These are phyloP conservation scores for Raffaelea albimanens DNA, from an alignment of 2,329 filamentous ascomycete species.

Conservation along the genomic window DNA sequence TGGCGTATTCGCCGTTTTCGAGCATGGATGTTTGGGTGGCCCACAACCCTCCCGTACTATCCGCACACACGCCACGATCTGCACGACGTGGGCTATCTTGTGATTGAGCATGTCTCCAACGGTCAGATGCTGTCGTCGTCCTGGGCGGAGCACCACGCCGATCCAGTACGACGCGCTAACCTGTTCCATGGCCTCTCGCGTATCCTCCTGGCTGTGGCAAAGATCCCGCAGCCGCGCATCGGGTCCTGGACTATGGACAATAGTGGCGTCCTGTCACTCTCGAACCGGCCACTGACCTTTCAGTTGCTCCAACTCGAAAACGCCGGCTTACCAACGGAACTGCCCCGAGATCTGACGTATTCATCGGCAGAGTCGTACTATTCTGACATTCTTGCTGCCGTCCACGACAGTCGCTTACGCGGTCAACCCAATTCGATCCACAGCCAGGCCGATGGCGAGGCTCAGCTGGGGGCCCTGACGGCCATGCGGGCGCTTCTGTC, in stretches of 20 bases:
- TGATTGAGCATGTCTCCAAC: slow-evolving; percentile 17
- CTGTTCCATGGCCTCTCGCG: slow-evolving; percentile 19
- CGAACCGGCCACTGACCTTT: slow-evolving; percentile 9
- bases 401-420: slow-evolving; percentile 18
- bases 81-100: slow-evolving; percentile 13
- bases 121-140: slow-evolving; percentile 20
- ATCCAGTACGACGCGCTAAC: slow-evolving; percentile 15
- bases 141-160: slow-evolving; percentile 13
- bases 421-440: slow-evolving; percentile 13
- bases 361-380: slow-evolving; percentile 18
- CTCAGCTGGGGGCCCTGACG: neutral
- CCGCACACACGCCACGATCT: slow-evolving; percentile 5
- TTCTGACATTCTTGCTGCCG: slow-evolving; percentile 16
- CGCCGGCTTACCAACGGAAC: slow-evolving; percentile 18
- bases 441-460: neutral
- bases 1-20: neutral
- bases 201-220: slow-evolving; percentile 18
- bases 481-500: neutral
- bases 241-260: slow-evolving; percentile 16
- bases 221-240: slow-evolving; percentile 16
- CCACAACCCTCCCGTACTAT: neutral
- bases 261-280: slow-evolving; percentile 10
- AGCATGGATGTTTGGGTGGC: too few species aligned
- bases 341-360: slow-evolving; percentile 20
- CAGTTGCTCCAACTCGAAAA: slow-evolving; percentile 20